These are phyloP conservation scores for Solanum paucissectum DNA, from an alignment of 257 asterid species.

Conservation along the genomic window DNA sequence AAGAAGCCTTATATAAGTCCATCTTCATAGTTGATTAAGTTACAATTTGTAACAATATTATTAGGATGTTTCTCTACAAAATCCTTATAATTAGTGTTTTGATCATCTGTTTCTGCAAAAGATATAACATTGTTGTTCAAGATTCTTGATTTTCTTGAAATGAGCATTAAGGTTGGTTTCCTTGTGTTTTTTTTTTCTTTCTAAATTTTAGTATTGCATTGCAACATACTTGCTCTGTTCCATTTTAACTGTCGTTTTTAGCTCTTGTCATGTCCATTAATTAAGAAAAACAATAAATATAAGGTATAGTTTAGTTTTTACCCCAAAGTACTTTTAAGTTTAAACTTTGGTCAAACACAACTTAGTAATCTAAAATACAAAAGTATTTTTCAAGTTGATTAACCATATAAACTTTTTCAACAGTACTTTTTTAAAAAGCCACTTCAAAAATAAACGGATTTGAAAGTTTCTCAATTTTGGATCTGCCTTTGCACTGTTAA, in stretches of 20 bases:
- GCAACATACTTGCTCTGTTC: not conserved
- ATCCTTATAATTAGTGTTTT: not conserved
- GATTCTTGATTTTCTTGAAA: not conserved
- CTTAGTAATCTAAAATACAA: not conserved
- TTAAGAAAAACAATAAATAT: not conserved
- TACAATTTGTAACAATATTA: not conserved
- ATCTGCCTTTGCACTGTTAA: not conserved
- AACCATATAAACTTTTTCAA: not conserved
- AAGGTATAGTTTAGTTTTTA: not conserved
- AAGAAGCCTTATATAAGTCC: slow-evolving; percentile 9
- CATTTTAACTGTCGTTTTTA: not conserved
- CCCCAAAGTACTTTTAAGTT: not conserved
- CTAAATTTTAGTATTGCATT: not conserved
- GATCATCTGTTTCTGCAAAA: not conserved
- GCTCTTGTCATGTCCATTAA: not conserved
- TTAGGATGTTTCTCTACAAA: not conserved
- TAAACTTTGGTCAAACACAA: not conserved
- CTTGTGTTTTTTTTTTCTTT: not conserved
- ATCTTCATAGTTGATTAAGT: not conserved
- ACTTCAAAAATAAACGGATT: not conserved
- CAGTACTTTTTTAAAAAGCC: not conserved
- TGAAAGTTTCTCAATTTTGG: too few species aligned
- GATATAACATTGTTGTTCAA: not conserved
- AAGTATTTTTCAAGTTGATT: not conserved
- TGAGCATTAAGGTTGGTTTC: not conserved